Evolutionary conservation across 2,329 filamentous ascomycete species (phyloP).

Genomic region (Zarea fungicola): DNA sequence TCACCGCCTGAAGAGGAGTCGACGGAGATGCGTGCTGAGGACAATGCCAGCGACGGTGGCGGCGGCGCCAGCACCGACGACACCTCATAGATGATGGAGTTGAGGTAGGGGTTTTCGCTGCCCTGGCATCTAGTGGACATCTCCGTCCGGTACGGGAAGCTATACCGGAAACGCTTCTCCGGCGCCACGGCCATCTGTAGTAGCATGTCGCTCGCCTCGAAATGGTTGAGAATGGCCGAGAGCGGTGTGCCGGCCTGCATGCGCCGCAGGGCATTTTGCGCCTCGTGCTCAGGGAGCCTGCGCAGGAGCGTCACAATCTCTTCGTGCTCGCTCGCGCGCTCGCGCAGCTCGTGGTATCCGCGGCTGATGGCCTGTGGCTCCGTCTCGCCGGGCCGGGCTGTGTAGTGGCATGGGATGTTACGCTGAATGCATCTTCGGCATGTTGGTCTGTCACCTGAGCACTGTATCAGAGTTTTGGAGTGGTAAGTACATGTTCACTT

Average conservation of each 20-base stretch:
- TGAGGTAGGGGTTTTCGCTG: slow-evolving; percentile 19
- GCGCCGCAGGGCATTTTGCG: slow-evolving; percentile 27
- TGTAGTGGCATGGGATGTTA: slow-evolving; percentile 17
- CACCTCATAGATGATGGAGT: slow-evolving; percentile 17
- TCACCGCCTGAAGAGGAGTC: no score
- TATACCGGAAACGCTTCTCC: slow-evolving; percentile 33
- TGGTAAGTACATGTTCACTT: no score
- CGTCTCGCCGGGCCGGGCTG: slow-evolving; percentile 18
- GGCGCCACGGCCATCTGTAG: slow-evolving; percentile 33
- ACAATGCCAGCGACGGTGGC: no score
- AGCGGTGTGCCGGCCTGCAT: slow-evolving; percentile 30
- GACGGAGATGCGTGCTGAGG: no score
- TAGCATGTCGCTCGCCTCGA: slow-evolving; percentile 31
- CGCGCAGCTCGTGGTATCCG: slow-evolving; percentile 3
- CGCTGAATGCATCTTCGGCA: slow-evolving; percentile 21
- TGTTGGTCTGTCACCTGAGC: slow-evolving; percentile 21
- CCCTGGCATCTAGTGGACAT: slow-evolving; percentile 18
- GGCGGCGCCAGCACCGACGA: background rate
- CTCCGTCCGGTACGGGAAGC: slow-evolving; percentile 30
- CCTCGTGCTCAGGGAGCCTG: slow-evolving; percentile 21
- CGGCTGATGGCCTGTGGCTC: slow-evolving; percentile 17
- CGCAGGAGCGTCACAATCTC: slow-evolving; percentile 16
- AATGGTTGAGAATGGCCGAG: slow-evolving; percentile 27
- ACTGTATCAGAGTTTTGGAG: no score
- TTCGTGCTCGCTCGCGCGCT: slow-evolving; percentile 9